Conservation (phyloP, 176 grass and related monocot species). For the Secale cereale region DNA sequence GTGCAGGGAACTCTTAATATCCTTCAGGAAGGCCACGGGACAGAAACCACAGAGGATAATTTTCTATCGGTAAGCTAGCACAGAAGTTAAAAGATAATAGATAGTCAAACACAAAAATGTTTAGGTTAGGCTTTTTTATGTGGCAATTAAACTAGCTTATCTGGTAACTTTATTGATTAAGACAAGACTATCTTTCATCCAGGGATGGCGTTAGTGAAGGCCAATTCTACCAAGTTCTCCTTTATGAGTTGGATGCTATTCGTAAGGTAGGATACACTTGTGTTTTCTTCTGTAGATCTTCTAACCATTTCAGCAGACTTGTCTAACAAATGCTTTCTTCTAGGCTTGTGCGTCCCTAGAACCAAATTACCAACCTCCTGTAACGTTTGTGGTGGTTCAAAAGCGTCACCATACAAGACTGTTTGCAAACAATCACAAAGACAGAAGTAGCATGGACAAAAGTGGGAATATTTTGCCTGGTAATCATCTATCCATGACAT, state of each 20-base stretch:
- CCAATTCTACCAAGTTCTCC: slow-evolving; percentile 97
- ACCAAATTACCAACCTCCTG: slow-evolving; percentile 99
- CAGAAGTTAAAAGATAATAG: background rate
- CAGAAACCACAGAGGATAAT: slow-evolving; percentile 97
- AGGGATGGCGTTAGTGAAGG: slow-evolving; percentile 99
- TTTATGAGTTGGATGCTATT: slow-evolving; percentile 97
- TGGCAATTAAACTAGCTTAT: background rate
- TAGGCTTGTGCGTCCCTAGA: slow-evolving; percentile 97
- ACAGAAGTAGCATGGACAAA: slow-evolving; percentile 90
- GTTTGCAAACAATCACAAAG: slow-evolving; percentile 98
- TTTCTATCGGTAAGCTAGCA: slow-evolving; percentile 73
- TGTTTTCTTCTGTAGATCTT: background rate
- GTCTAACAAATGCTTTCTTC: slow-evolving; percentile 20
- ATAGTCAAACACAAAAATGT: slow-evolving; percentile 6
- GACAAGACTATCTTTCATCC: slow-evolving; percentile 18
- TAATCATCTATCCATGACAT: slow-evolving; percentile 37
- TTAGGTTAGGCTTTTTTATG: background rate
- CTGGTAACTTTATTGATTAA: background rate
- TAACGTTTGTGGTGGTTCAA: slow-evolving; percentile 99
- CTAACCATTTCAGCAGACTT: background rate
- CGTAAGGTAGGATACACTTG: slow-evolving; percentile 68
- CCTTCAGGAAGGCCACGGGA: slow-evolving; percentile 94
- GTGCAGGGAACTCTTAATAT: slow-evolving; percentile 92
- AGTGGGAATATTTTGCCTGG: slow-evolving; percentile 99
- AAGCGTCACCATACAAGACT: slow-evolving; percentile 97